Base-by-base conservation (phyloP, 805 yeast genomes). In the Martiniozyma abietophila region DNA sequence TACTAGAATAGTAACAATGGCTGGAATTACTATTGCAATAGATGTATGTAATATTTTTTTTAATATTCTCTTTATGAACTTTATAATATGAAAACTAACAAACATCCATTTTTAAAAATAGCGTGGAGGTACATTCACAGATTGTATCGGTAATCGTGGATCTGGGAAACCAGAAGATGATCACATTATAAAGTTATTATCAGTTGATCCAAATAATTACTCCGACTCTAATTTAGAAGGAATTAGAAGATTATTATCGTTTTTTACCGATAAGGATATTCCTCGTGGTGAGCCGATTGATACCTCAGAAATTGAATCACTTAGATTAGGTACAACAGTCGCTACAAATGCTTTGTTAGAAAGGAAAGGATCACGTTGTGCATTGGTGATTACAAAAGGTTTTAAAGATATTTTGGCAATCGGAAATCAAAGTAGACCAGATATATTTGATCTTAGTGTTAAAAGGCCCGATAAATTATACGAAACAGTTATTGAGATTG, bases 281-380 rank as follows among this genome's bases (percentile, higher is more conserved):
- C 78, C 86, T 4, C 64, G 82, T 32, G 71, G 72, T 7, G 54
- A 55, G 24, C 75, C 72, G 3, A 56, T 86, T 39, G 84, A 79
- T 39, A 67, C 83, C 1, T 65, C 75, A 3, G 57, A 59, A 3
- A 80, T 85, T 25, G 75, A 73, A 35, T 70, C 77, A 27, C 74
- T 86, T 31, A 65, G 95, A 36, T 78, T 88, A 81, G 96, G 96
- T 3, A 86, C 96, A 4, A 88, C 96, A 0, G 92, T 86, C 8
- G 97, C 98, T 2, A 89, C 97, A 6, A 89, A 89, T 59, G 96
- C 97, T 2, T 67, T 92, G 22, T 65, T 89, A 40, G 97, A 89
- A 51, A 69, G 97, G 42, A 86, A 86, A 51, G 98, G 97, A 33
- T 94, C 86, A 38, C 62, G 75, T 21, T 88, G 94, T 46, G 94